These are phyloP conservation scores for Candida germanica DNA, from an alignment of 805 yeast genomes.

Conservation along the genomic window DNA sequence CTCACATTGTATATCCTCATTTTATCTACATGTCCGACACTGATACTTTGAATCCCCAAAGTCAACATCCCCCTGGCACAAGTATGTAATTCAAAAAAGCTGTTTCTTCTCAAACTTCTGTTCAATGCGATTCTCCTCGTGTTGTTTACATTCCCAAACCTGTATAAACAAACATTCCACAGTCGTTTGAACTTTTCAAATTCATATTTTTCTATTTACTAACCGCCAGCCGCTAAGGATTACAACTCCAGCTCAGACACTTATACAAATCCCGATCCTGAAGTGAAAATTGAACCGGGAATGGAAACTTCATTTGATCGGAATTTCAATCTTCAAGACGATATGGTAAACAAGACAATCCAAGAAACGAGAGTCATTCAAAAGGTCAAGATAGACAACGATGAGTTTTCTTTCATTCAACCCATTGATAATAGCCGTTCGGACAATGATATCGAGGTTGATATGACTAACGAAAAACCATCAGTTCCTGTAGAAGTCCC, in stretches of 20 bases:
- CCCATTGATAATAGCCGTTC: slow-evolving; percentile 1
- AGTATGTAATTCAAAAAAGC: not conserved
- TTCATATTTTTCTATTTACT: no score
- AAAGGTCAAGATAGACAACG: slow-evolving; percentile 14
- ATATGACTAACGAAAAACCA: not conserved
- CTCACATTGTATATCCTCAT: not conserved
- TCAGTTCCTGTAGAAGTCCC: not conserved
- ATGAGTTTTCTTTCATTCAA: slow-evolving; percentile 24
- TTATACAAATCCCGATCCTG: slow-evolving; percentile 27
- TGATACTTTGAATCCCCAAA: slow-evolving; percentile 3
- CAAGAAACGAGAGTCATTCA: slow-evolving; percentile 10
- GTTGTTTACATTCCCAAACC: no score
- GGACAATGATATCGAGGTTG: not conserved
- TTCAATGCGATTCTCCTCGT: no score
- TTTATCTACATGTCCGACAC: slow-evolving; percentile 5
- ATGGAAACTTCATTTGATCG: slow-evolving; percentile 15
- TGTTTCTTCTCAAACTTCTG: no score
- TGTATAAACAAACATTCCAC: no score
- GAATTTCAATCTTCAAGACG: slow-evolving; percentile 20
- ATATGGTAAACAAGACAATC: slow-evolving; percentile 6
- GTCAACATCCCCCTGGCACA: not conserved
- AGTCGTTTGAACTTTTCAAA: no score
- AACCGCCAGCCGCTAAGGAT: no score
- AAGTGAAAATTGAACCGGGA: not conserved
- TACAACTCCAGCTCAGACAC: slow-evolving; percentile 43